Evolutionary conservation across 257 asterid species (phyloP), one percentile per base, ranked within the genome.

Genomic region (Haberlea rhodopensis): DNA sequence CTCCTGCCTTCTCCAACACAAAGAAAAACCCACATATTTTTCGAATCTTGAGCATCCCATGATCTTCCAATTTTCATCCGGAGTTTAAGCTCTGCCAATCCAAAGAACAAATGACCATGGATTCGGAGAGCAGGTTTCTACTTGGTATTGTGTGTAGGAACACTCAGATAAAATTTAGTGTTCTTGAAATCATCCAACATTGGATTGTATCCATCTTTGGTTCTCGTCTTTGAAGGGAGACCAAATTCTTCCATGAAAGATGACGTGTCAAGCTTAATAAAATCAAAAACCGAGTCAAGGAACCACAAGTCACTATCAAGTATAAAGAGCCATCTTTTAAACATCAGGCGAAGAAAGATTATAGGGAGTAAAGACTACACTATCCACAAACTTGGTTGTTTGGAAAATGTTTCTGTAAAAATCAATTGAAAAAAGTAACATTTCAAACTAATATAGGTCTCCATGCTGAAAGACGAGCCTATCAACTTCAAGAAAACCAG

Each of bases 221-320:
- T 94, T 80, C 87, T 87, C 19, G 99, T 94, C 87, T 82, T 90
- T 18, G 90, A 48, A 48, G 97, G 97, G 75, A 94, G 85, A 45
- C 99, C 96, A 5, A 94, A 94, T 73, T 94, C 97, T 74, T 90
- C 96, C 99, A 94, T 94, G 80, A 90, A 90, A 5, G 94, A 74
- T 19, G 96, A 85, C 2, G 97, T 90, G 46, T 90, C 95, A 5
- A 94, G 99, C 99, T 94, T 60, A 63, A 75, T 2, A 10, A 61
- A 24, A 22, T 24, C 45, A 62, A 53, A 69, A 71, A 78, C 34
- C 48, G 26, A 53, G 62, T 71, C 45, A 72, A 28, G 40, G 21
- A 51, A 55, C 70, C 10, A 20, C 45, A 53, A 8, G 48, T 58
- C 46, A 74, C 55, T 11, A 37, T 34, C 19, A 68, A 26, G 15